Evolutionary conservation across 129 eudicot species (phyloP), one percentile per base, ranked within the genome.

Genomic region (Mikania micrantha): DNA sequence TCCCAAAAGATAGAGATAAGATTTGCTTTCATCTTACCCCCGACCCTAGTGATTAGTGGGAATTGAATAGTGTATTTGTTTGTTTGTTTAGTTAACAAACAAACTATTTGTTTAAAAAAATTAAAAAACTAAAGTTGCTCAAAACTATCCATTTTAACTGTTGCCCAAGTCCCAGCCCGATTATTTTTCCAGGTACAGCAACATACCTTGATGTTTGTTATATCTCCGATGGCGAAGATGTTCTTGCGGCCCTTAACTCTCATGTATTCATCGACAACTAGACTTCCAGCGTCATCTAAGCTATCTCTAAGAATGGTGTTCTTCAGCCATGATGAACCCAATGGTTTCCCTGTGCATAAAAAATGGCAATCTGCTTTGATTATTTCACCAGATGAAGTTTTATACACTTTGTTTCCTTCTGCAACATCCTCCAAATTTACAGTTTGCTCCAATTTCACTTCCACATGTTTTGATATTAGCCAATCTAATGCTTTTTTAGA

Each of bases 191-290:
- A 9, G n/a, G 22, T 10, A 13, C 10, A 29, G 11, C 49, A 58
- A 67, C 84, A 64, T 54, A 84, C 97, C 95, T 81, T 85, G 19
- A 90, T 54, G 76, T 90, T 93, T 17, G 95, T 83, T 22, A 90
- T 87, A 76, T 90, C 97, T 60, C 97, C 97, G 36, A 90, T 62
- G 6, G 97, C 91, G 65, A 90, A 90, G 31, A 84, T 60, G 68
- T 90, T 90, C 36, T 70, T 84, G 63, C 32, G 60, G 6, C 91
- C 88, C 79, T 76, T 82, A 17, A 90, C 76, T 82, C 95, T 78
- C 60, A 90, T 19, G 70, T 90, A 61, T 52, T 60, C 78, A 78
- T 90, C 97, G 16, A 90, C 97, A 74, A 67, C 74, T 75, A 90
- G 45, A 79, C 87, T 78, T 25, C 97, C 95, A 53, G 24, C 60